These are phyloP conservation scores for Citrullus amarus DNA, from an alignment of 306 rosid species.

Conservation along the genomic window DNA sequence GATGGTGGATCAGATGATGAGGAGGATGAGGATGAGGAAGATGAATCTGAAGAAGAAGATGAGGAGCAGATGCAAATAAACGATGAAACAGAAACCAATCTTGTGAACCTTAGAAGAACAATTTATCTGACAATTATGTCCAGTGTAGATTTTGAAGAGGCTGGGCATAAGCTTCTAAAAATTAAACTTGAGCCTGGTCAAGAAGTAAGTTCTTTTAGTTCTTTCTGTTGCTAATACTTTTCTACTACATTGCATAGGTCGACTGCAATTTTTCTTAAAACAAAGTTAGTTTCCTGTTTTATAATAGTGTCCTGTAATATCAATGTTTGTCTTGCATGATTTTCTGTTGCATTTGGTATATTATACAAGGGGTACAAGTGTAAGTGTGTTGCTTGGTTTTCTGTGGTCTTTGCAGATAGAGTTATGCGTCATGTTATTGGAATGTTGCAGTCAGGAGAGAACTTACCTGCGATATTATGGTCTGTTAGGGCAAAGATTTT, in stretches of 20 bases:
- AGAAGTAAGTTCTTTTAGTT: constrained; percentile 27
- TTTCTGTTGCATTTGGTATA: not conserved
- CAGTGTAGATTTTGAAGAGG: constrained; percentile 96
- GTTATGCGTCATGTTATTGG: constrained; percentile 64
- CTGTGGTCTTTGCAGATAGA: constrained; percentile 38
- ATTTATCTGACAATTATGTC: constrained; percentile 92
- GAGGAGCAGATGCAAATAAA: constrained; percentile 63
- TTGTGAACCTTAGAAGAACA: constrained; percentile 79
- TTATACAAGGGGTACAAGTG: not conserved
- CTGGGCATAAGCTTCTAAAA: constrained; percentile 89
- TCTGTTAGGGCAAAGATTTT: constrained; percentile 82
- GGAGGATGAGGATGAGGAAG: constrained; percentile 27
- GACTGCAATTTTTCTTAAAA: not conserved
- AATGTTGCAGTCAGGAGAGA: constrained; percentile 92
- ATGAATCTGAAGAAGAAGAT: constrained; percentile 51
- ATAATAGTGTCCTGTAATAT: not conserved
- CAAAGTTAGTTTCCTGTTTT: not conserved
- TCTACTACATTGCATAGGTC: not conserved
- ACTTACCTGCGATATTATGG: constrained; percentile 81
- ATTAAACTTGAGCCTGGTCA: constrained; percentile 97
- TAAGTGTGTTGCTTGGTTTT: not conserved
- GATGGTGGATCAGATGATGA: constrained; percentile 47
- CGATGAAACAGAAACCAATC: constrained; percentile 92
- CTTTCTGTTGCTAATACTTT: not conserved
- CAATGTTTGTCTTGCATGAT: not conserved